Percentiles rank a stretch among this genome's conserved stretches.
Evolutionary conservation across 441 rosid species (phyloP).

Genomic region (Biscutella laevigata): DNA sequence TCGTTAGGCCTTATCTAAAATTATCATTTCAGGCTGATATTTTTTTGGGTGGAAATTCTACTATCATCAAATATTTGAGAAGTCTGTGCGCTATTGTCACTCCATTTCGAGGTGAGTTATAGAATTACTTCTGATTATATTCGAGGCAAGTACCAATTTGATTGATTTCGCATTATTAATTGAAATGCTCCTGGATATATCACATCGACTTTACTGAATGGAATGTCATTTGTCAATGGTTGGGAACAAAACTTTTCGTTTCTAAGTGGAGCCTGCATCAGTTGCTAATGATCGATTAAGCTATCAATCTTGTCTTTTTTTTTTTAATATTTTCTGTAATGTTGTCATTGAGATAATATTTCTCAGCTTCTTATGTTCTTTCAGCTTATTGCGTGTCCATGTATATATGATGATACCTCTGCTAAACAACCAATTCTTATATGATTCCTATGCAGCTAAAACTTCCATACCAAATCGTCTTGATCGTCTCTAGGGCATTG

Average conservation of each 20-base stretch:
- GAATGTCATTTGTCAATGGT: slow-evolving; percentile 94
- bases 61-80: slow-evolving; percentile 57
- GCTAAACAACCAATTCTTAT: too few relatives aligned
- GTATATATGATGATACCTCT: too few relatives aligned
- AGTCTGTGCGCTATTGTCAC: slow-evolving; percentile 92
- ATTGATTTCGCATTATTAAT: not conserved
- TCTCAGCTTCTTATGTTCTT: not conserved
- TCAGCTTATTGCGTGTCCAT: slow-evolving; percentile 98
- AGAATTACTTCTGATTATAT: not conserved
- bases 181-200: slow-evolving; percentile 94
- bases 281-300: slow-evolving; percentile 37
- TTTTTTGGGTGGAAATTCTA: not conserved
- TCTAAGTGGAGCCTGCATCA: slow-evolving; percentile 99
- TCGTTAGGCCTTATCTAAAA: not conserved
- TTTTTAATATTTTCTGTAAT: too few relatives aligned
- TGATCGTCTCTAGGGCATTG: slow-evolving; percentile 81
- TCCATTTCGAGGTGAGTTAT: slow-evolving; percentile 63
- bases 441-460: slow-evolving; percentile 42
- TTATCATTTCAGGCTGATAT: not conserved
- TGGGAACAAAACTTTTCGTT: slow-evolving; percentile 96
- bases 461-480: slow-evolving; percentile 57
- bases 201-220: slow-evolving; percentile 70
- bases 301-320: not conserved
- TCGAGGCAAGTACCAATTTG: not conserved
- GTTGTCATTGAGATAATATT: too few relatives aligned